Percentiles rank a stretch among this genome's conserved stretches.
Conservation (phyloP, 2,329 filamentous ascomycete genomes). For the Amauroascus niger region DNA sequence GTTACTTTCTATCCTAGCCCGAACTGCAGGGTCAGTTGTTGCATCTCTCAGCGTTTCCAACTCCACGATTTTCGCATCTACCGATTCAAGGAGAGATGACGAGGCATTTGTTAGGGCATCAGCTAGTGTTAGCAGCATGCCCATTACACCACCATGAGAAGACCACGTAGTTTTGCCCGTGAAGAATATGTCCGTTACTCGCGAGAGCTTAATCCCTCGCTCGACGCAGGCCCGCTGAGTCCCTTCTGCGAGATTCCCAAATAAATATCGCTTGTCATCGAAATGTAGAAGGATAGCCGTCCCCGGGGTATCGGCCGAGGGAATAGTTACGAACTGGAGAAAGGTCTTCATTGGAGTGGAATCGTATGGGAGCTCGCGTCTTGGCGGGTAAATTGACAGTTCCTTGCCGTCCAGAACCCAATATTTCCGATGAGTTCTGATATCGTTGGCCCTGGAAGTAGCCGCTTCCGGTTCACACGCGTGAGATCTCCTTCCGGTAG, state of each 20-base stretch:
- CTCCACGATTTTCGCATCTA: conserved; percentile 17
- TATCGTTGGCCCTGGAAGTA: background rate
- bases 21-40: conserved; percentile 16
- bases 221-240: conserved; percentile 68
- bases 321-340: conserved; percentile 67
- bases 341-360: conserved; percentile 55
- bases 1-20: background rate
- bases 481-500: background rate
- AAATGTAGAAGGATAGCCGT: conserved; percentile 69
- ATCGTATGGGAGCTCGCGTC: background rate
- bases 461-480: background rate
- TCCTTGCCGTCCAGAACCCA: conserved; percentile 7
- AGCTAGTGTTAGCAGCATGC: conserved; percentile 74
- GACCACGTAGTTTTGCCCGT: conserved; percentile 68
- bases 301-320: conserved; percentile 79
- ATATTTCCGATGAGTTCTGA: background rate
- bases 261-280: conserved; percentile 70
- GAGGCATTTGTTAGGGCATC: conserved; percentile 49
- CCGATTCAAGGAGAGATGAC: conserved; percentile 27
- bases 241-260: conserved; percentile 75
- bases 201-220: conserved; percentile 54
- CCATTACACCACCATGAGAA: conserved; percentile 70
- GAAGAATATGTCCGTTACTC: conserved; percentile 69
- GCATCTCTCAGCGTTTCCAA: conserved; percentile 1
- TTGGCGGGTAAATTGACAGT: conserved; percentile 1